Conservation (phyloP, 192 early-diverging fungal genomes). For the Linnemannia schmuckeri region DNA sequence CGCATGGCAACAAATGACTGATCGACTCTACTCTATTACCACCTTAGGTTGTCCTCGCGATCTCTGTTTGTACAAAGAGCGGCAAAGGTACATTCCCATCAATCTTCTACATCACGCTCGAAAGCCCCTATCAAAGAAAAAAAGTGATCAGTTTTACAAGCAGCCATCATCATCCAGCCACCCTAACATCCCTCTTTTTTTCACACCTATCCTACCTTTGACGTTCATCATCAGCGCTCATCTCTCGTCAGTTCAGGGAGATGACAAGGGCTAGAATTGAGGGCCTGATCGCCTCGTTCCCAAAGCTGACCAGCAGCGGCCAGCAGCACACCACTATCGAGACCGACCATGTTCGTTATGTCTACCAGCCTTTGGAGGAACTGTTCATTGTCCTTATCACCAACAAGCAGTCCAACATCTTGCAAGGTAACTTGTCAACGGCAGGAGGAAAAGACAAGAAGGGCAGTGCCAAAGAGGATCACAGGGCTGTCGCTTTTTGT, state of each 20-base stretch:
- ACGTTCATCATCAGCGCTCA: constrained; percentile 69
- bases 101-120: neutral
- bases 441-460: neutral
- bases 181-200: neutral
- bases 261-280: constrained; percentile 98
- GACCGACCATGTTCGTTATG: constrained; percentile 96
- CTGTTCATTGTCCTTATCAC: constrained; percentile 98
- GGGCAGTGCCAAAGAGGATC: neutral
- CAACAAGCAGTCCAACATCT: constrained; percentile 95
- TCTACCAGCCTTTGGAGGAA: constrained; percentile 98
- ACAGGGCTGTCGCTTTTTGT: neutral
- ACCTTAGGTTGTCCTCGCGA: constrained; percentile 88
- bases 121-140: neutral
- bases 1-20: neutral
- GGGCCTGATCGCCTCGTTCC: constrained; percentile 95
- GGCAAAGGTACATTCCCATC: constrained; percentile 82
- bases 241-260: constrained; percentile 97
- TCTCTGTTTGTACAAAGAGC: constrained; percentile 91
- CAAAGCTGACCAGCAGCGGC: constrained; percentile 90
- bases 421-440: constrained; percentile 71
- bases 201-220: neutral
- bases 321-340: constrained; percentile 98
- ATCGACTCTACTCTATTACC: neutral
- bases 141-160: neutral
- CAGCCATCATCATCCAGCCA: constrained; percentile 3